Conservation (phyloP, 179 eudicot genomes). For the Amaranthus tricolor region DNA sequence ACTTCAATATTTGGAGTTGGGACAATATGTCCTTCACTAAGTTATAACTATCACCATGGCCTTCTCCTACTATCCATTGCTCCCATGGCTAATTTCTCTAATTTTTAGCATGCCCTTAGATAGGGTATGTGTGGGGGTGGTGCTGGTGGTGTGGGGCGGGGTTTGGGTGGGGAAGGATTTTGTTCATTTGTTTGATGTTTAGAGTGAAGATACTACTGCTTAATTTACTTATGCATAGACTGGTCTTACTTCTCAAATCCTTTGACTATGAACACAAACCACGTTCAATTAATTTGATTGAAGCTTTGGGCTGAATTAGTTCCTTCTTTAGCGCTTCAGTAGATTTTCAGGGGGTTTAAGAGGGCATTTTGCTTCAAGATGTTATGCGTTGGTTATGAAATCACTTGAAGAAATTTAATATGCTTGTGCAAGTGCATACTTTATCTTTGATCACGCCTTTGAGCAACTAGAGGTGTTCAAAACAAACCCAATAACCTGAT, state of each 20-base stretch:
- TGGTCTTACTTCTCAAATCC: background rate
- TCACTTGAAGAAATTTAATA: background rate
- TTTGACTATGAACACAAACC: background rate
- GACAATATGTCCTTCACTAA: no score
- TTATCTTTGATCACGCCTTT: background rate
- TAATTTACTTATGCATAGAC: background rate
- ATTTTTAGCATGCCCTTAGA: background rate
- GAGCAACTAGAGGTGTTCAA: no score
- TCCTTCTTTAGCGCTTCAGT: background rate
- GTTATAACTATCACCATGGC: no score
- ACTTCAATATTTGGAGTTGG: no score
- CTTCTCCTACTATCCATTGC: background rate
- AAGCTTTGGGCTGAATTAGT: background rate
- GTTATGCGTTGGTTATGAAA: background rate
- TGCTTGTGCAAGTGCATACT: background rate
- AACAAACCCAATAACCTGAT: no score
- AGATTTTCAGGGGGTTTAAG: background rate
- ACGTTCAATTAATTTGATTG: background rate
- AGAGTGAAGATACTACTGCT: background rate
- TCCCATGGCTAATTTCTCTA: background rate
- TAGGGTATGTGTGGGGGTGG: background rate
- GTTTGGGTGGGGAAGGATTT: background rate
- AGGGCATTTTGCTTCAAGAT: background rate
- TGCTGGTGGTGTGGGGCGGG: background rate
- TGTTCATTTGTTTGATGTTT: background rate